Evolutionary conservation across 2,329 filamentous ascomycete species (phyloP), one percentile per base, ranked within the genome.

Genomic region (Trichocomaceae sp.): DNA sequence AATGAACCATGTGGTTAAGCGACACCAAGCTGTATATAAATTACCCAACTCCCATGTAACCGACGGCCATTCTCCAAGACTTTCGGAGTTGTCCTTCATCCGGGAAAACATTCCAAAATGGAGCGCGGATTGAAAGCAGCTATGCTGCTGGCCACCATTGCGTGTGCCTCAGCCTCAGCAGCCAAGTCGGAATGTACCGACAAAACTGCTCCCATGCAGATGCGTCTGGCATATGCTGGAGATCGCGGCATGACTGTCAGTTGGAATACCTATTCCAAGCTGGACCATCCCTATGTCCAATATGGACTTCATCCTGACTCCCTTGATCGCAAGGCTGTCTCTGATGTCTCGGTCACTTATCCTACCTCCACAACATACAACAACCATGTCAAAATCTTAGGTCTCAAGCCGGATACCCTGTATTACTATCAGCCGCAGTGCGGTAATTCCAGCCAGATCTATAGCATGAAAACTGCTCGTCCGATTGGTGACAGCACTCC

Each of bases 291-390:
- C 23, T 26, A 26, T 26, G 69, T 72, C 22, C 50, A 57, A 29
- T 71, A 65, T 47, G 68, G 69, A 8, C 47, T 58, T 23, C 58
- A 58, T 15, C 54, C 51, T 20, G 55, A 64, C 48, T 41, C 54
- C 13, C 58, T 71, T 22, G 52, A 55, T 49, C 15, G 59, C 23
- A 55, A 55, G 22, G 64, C 66, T 17, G 58, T 57, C 5, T 67
- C 64, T 31, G 53, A 62, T 31, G 58, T 64, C 15, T 69, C 66
- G 1, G 50, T 65, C 3, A 68, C 67, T 1, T 69, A 69, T 58
- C 54, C 59, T 15, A 69, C 66, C 15, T 69, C 67, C 9, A 56
- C 60, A n/a, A 70, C 66, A 0, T 70, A 68, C 59, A 65, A 64
- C 62, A 71, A 64, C 51, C 57, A 61, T 55, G 62, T 64, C 10